Evolutionary conservation across 2,329 filamentous ascomycete genomes (phyloP), one percentile per base, ranked within the genome.

Genomic region (Macrophomina tecta): DNA sequence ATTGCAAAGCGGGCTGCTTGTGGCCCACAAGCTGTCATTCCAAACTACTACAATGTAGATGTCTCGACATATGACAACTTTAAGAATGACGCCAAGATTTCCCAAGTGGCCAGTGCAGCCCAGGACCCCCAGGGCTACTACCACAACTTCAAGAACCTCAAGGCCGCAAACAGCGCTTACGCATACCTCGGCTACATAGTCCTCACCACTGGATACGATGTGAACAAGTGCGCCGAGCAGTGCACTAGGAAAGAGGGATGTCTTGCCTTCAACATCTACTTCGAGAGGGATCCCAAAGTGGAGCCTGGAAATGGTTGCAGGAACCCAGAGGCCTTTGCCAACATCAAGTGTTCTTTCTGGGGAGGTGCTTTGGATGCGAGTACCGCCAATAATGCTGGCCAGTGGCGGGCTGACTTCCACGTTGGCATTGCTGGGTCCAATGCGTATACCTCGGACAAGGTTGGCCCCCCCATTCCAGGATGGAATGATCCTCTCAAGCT

Each of bases 331-430:
- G 34, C 65, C 45, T 69, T 68, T 9, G 72, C 71, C 14, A 38
- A 72, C 32, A 74, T 75, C 70, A 76, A 75, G 61, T 77, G 75
- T 52, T 71, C 72, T 7, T 69, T 75, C 60, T 77, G 69, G 69
- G 71, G 72, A 34, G 72, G 70, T 18, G 69, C 70, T 5, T 70
- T 77, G n/a, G 68, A 51, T 30, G 36, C 67, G 8, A 60, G 58
- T 4, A 72, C 72, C n/a, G 72, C 72, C 36, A 68, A 69, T 45
- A 76, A 76, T 60, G 55, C 67, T 3, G 75, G 74, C 5, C 71
- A 75, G 40, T 72, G 67, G n/a, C 68, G 69, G 5, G 48, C 66
- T 9, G 45, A 69, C 12, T 74, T 74, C 53, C 69, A 70, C 5
- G 67, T 71, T 14, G 64, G 53, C 28, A 69, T 72, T 36, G 60